Percentiles rank a stretch among this genome's conserved stretches.
Conservation (phyloP, 139 green algal genomes). For the Zygnema cylindricum region DNA sequence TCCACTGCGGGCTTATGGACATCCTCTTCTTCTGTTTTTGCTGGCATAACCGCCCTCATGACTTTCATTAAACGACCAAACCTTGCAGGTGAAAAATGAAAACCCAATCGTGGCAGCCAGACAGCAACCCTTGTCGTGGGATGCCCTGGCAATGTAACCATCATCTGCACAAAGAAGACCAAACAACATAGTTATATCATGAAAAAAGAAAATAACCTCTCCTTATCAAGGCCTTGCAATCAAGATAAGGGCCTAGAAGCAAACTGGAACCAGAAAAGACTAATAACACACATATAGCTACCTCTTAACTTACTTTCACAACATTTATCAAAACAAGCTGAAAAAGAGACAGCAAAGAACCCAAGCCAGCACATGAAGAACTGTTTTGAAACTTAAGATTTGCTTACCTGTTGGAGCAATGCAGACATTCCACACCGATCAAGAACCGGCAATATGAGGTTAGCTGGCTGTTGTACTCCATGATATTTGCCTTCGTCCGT, state of each 20-base stretch:
- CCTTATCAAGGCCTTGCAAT: no score
- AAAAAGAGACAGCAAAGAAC: no score
- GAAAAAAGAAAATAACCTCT: not conserved
- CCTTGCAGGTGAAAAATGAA: constrained; percentile 76
- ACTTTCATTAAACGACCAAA: constrained; percentile 71
- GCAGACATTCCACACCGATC: constrained; percentile 67
- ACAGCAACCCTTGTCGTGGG: constrained; percentile 67
- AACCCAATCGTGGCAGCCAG: constrained; percentile 69
- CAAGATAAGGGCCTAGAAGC: no score
- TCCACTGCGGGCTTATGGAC: not conserved
- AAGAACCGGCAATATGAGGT: constrained; percentile 68
- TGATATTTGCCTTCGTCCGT: not conserved
- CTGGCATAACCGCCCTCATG: not conserved
- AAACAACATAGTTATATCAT: not conserved
- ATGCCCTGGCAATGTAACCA: constrained; percentile 63
- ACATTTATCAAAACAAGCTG: no score
- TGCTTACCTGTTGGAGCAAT: constrained; percentile 52
- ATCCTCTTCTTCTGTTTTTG: not conserved
- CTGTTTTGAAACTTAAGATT: no score
- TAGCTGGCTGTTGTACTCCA: not conserved
- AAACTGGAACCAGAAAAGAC: no score
- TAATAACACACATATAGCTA: no score
- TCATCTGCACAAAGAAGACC: constrained; percentile 62
- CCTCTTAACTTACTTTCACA: no score
- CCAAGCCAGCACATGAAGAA: no score